phyloP scores from a whole-genome alignment of 1,284 basidiomycete species.

The Apiotrichum veenhuisii region DNA sequence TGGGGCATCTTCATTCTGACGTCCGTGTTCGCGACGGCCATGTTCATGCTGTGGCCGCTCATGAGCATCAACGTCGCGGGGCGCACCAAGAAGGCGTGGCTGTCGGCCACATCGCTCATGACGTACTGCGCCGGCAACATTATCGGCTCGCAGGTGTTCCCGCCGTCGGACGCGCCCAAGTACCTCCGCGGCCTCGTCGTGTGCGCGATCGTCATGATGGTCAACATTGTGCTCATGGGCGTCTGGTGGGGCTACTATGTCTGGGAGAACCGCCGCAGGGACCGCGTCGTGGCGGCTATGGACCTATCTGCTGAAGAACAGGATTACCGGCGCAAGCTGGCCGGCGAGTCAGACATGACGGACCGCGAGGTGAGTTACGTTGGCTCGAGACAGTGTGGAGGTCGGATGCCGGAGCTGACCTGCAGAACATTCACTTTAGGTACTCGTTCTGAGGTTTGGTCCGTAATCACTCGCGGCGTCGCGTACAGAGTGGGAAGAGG shows the following conservation, averaged over 20 bases:
- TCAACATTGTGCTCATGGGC: slow-evolving; percentile 2
- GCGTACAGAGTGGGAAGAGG: too few species aligned
- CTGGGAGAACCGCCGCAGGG: slow-evolving; percentile 7
- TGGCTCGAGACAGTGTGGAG: background rate
- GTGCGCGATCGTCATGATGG: slow-evolving; percentile 19
- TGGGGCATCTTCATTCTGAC: slow-evolving; percentile 24
- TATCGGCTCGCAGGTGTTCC: slow-evolving; percentile 25
- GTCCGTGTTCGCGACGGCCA: slow-evolving; percentile 17
- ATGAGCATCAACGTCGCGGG: slow-evolving; percentile 30
- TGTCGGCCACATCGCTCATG: slow-evolving; percentile 15
- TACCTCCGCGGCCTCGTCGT: slow-evolving; percentile 21
- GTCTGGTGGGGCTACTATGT: slow-evolving; percentile 11
- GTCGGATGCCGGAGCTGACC: background rate
- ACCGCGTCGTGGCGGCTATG: background rate
- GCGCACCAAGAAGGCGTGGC: slow-evolving; percentile 31
- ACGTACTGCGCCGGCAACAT: slow-evolving; percentile 29
- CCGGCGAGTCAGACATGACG: slow-evolving; percentile 10
- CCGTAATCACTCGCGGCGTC: too few species aligned
- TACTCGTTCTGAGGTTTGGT: slow-evolving; percentile 8
- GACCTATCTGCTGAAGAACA: slow-evolving; percentile 1
- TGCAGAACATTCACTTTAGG: slow-evolving; percentile 15
- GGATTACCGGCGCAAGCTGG: slow-evolving; percentile 3
- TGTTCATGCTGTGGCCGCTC: slow-evolving; percentile 32
- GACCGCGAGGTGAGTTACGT: slow-evolving; percentile 6
- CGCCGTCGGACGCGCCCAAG: slow-evolving; percentile 20